phyloP scores from a whole-genome alignment of 2,329 filamentous ascomycete species.

The Fragosphaeria purpurea region DNA sequence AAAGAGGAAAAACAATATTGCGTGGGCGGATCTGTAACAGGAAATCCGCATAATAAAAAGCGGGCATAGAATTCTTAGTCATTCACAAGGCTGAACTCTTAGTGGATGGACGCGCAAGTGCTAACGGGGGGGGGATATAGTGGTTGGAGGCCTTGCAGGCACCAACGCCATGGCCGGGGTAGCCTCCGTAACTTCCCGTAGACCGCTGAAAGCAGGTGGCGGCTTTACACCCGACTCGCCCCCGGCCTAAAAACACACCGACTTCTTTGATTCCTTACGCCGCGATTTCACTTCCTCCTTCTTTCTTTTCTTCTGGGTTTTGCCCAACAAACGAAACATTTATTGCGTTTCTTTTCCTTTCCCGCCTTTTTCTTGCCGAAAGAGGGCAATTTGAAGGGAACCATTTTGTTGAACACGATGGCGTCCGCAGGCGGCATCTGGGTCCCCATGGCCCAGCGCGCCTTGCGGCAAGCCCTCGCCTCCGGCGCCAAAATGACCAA shows the following conservation, averaged over 20 bases:
- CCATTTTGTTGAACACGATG: slow-evolving; percentile 30
- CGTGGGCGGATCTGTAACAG: neutral
- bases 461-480: slow-evolving; percentile 40
- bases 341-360: neutral
- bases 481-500: slow-evolving; percentile 35
- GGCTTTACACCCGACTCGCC: neutral
- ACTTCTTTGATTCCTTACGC: neutral
- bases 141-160: neutral
- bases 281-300: neutral
- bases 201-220: neutral
- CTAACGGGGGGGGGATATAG: no score
- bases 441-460: slow-evolving; percentile 45
- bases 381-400: neutral
- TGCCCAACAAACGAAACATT: neutral
- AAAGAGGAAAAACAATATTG: slow-evolving; percentile 5
- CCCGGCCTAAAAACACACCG: slow-evolving; percentile 3
- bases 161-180: slow-evolving; percentile 7
- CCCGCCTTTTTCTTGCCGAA: neutral
- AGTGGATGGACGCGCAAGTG: no score
- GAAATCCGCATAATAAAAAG: slow-evolving; percentile 5
- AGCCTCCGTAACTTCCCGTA: slow-evolving; percentile 6
- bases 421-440: slow-evolving; percentile 46
- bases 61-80: slow-evolving; percentile 3
- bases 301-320: neutral
- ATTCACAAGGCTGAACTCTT: neutral